These are phyloP conservation scores for Rhizopogon rudus DNA, from an alignment of 768 basidiomycete genomes.

Conservation along the genomic window DNA sequence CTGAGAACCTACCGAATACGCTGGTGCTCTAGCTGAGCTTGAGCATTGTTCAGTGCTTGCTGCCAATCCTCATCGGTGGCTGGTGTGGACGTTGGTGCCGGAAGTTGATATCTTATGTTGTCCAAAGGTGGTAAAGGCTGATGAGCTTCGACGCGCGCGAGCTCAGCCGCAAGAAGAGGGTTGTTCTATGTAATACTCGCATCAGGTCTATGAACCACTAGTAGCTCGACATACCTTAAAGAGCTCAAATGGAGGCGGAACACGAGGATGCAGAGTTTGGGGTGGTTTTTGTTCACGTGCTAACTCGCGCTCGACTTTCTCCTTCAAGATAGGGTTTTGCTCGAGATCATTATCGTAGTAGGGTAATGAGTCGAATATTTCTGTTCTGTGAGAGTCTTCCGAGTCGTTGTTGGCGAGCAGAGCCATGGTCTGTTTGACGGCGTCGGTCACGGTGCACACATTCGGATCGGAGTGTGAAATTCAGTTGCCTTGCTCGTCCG, in stretches of 20 bases:
- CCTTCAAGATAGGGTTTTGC: slow-evolving; percentile 60
- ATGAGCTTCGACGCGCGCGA: slow-evolving; percentile 68
- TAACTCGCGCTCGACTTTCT: slow-evolving; percentile 74
- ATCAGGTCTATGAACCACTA: neutral
- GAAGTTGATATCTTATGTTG: slow-evolving; percentile 67
- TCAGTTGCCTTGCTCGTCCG: slow-evolving; percentile 1
- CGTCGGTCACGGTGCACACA: neutral
- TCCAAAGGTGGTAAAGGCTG: slow-evolving; percentile 66
- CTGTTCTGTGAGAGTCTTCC: slow-evolving; percentile 6
- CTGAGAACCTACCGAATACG: slow-evolving; percentile 53
- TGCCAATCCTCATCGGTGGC: slow-evolving; percentile 77
- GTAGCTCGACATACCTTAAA: slow-evolving; percentile 57
- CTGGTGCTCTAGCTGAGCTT: slow-evolving; percentile 83
- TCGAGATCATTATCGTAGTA: slow-evolving; percentile 95
- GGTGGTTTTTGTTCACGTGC: slow-evolving; percentile 64
- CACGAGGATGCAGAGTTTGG: slow-evolving; percentile 58
- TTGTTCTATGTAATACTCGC: slow-evolving; percentile 42
- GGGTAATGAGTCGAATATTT: slow-evolving; percentile 79
- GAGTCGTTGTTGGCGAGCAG: slow-evolving; percentile 5
- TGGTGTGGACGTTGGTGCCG: slow-evolving; percentile 55
- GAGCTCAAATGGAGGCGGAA: slow-evolving; percentile 60
- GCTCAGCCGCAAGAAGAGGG: slow-evolving; percentile 65
- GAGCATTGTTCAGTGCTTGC: slow-evolving; percentile 67
- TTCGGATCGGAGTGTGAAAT: slow-evolving; percentile 5
- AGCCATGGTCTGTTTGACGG: slow-evolving; percentile 19